These are phyloP conservation scores for Tetrahymena elliotti DNA, from an alignment of 73 alveolate genomes.

Conservation along the genomic window DNA sequence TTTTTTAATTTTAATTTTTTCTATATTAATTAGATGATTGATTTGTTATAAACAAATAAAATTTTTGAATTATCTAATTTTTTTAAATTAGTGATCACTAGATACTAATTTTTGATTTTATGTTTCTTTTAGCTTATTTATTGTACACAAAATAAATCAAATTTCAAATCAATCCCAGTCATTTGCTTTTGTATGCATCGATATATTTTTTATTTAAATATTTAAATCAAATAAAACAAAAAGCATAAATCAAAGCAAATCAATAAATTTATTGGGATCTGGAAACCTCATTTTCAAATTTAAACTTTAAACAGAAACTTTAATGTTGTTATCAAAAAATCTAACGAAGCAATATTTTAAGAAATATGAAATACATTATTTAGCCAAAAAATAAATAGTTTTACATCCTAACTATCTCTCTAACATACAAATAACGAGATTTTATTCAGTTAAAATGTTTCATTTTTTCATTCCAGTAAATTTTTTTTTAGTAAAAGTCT, in stretches of 20 bases:
- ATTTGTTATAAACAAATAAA: neutral
- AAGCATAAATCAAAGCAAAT: neutral
- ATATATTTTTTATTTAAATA: too few species aligned
- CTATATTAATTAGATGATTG: neutral
- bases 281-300: neutral
- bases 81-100: neutral
- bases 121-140: neutral
- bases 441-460: too few species aligned
- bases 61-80: neutral
- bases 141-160: neutral
- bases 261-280: neutral
- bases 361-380: too few species aligned
- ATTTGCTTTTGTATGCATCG: neutral
- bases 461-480: too few species aligned
- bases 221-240: neutral
- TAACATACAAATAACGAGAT: neutral
- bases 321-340: neutral
- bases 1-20: too few species aligned
- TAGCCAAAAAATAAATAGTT: neutral
- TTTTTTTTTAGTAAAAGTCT: too few species aligned
- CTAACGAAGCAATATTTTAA: neutral
- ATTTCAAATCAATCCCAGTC: neutral
- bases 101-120: neutral
- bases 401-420: neutral
- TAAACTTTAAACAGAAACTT: neutral